These are phyloP conservation scores for Pyropia yezoensis DNA, from an alignment of 23 red algal genomes.

Conservation along the genomic window DNA sequence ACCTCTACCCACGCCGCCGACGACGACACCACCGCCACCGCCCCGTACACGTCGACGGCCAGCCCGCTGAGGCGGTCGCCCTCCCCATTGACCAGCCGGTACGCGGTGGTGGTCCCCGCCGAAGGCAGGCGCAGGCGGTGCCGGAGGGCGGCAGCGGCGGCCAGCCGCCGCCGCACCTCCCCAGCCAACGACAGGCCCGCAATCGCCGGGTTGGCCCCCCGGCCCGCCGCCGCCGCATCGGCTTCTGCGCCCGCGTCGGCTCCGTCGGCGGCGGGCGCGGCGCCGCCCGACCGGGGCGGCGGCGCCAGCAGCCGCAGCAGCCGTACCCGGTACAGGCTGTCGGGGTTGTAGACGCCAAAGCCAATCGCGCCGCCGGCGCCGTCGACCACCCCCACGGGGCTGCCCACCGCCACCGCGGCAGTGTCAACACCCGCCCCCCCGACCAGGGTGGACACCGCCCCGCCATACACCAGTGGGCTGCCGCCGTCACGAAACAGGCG, in stretches of 20 bases:
- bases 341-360: constrained; percentile 40
- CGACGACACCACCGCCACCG: constrained; percentile 8
- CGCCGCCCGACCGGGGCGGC: neutral
- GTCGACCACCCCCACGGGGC: constrained; percentile 7
- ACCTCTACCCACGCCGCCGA: constrained; percentile 31
- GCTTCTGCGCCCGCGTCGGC: neutral
- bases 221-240: neutral
- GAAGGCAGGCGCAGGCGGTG: constrained; percentile 16
- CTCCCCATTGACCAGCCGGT: constrained; percentile 49
- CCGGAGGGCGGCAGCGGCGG: constrained; percentile 4
- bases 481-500: constrained; percentile 15
- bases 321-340: constrained; percentile 58
- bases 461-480: constrained; percentile 16
- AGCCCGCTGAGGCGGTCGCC: constrained; percentile 54
- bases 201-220: neutral
- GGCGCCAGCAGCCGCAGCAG: constrained; percentile 20
- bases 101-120: constrained; percentile 2
- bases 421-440: neutral
- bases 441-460: constrained; percentile 1
- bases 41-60: constrained; percentile 17
- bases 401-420: neutral
- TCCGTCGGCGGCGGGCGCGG: neutral
- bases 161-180: constrained; percentile 5
- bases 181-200: too few species aligned
- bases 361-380: constrained; percentile 3